Evolutionary conservation across 75 land plant species (phyloP), one percentile per base, ranked within the genome.

Genomic region (Adiantum capillusveneris): DNA sequence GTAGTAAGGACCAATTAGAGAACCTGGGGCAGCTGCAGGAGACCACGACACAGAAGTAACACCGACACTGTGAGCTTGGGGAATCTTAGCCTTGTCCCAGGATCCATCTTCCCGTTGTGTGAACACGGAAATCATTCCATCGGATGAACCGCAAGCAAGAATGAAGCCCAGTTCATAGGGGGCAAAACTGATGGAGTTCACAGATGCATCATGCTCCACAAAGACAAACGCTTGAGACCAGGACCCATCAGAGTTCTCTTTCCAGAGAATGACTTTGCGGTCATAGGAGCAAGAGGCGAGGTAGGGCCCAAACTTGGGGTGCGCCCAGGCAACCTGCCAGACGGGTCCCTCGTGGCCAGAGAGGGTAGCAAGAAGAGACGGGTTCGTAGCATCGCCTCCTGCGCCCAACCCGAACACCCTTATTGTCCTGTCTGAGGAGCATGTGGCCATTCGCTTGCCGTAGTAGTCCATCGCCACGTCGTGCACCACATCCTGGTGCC

Each of bases 401-500:
- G 37, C 52, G 56, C 63, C 66, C 14, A 84, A 67, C 11, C 82
- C 72, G 55, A 81, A 70, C 19, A 84, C 60, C 67, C 76, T 79
- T 44, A 84, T 79, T 28, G 78, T 63, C n/a, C 70, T 50, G 53
- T 84, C 88, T 21, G 83, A 79, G 0, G 83, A 84, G 52, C 83
- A 79, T 2, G 88, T 79, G 1, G 85, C 85, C 36, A 81, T 27
- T 25, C 83, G 74, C 65, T 81, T 88, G 17, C 88, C 95, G 69
- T 89, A 89, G 65, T 82, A 85, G 63, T 89, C 95, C 81, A 89
- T 78, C 29, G 63, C 56, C 14, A 81, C 79, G 51, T 82, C 95
- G 62, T 85, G 95, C 41, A 89, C 84, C 36, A 74, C 77, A 60
- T 89, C 95, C 55, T 80, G 74, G 66, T 89, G 95, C 29, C 88